A percentile compares a stretch with the other conserved stretches of the same genome.
Evolutionary conservation across 768 basidiomycete species (phyloP).

Genomic region (Suillus fuscotomentosus): DNA sequence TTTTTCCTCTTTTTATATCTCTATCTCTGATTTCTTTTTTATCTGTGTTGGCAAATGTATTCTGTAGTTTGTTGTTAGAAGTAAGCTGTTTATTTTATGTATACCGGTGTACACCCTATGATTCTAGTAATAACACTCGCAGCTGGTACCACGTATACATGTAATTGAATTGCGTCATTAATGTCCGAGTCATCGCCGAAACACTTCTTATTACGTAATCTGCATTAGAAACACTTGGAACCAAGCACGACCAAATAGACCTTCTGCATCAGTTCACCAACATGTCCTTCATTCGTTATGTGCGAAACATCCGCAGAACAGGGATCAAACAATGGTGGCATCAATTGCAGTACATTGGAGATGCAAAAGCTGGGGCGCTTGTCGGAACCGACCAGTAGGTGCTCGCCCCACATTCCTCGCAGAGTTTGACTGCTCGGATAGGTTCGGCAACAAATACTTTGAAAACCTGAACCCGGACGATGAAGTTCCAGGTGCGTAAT

Average conservation of each 20-base stretch:
- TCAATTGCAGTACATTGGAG: conserved; percentile 90
- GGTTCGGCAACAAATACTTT: conserved; percentile 93
- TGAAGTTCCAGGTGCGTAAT: conserved; percentile 76
- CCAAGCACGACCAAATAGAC: conserved; percentile 25
- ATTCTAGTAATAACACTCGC: neutral
- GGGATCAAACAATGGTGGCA: conserved; percentile 89
- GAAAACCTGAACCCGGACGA: conserved; percentile 88
- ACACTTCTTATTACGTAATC: neutral
- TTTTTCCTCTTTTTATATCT: conserved; percentile 8
- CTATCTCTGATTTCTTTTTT: neutral
- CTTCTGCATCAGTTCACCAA: conserved; percentile 5
- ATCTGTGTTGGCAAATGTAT: conserved; percentile 1
- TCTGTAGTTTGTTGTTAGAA: neutral
- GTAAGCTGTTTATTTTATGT: neutral
- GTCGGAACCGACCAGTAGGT: conserved; percentile 85
- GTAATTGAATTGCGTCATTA: no score
- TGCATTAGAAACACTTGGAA: neutral
- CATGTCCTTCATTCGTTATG: conserved; percentile 75
- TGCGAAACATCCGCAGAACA: conserved; percentile 72
- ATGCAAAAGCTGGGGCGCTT: conserved; percentile 81
- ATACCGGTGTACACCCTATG: neutral
- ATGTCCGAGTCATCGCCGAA: no score
- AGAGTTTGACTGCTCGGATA: conserved; percentile 28
- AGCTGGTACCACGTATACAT: no score
- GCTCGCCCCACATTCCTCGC: neutral